Evolutionary conservation across 2,329 filamentous ascomycete species (phyloP), one percentile per base, ranked within the genome.

Genomic region (Ophiognomonia clavigignenti-juglandacearum): DNA sequence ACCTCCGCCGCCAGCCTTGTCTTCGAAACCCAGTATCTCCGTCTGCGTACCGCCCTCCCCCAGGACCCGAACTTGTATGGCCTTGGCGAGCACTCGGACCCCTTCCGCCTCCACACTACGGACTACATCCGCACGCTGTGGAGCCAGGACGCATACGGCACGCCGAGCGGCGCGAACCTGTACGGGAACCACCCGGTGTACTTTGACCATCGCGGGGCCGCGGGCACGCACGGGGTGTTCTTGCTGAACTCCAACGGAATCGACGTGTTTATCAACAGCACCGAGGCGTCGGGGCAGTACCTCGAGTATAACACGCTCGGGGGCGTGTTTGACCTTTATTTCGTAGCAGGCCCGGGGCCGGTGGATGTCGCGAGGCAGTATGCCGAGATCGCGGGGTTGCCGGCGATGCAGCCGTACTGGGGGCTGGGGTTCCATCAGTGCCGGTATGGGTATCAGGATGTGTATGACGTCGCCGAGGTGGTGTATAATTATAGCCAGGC

Each of bases 231-330:
- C 68, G 74, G 83, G 16, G 85, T 88, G 3, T 84, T 88, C 60
- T 68, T 88, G 20, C 65, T 86, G 53, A 88, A 87, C 63, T 83
- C 81, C 11, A 85, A 88, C 57, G 85, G 80, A 27, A 90, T 90
- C 82, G 85, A 91, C 51, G 73, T 91, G 61, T 84, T 83, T 56
- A 82, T 91, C 61, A 77, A 88, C 60, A 77, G 80, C 53, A 78
- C 77, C 1, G 65, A 70, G 5, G 63, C 71, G 20, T 70, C 74
- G 7, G 72, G 77, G 6, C 82, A 91, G 60, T 88, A 83, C 48
- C 74, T 93, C 5, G 85, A 91, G 64, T 93, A 91, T 67, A 88
- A 91, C 61, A 80, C 80, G 1, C 72, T 92, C 1, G 87, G 88
- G 6, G 88, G 88, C 9, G 75, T 91, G 18, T 61, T 93, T 2